These are phyloP conservation scores for Psilocybe cubensis DNA, from an alignment of 768 basidiomycete species.

Conservation along the genomic window DNA sequence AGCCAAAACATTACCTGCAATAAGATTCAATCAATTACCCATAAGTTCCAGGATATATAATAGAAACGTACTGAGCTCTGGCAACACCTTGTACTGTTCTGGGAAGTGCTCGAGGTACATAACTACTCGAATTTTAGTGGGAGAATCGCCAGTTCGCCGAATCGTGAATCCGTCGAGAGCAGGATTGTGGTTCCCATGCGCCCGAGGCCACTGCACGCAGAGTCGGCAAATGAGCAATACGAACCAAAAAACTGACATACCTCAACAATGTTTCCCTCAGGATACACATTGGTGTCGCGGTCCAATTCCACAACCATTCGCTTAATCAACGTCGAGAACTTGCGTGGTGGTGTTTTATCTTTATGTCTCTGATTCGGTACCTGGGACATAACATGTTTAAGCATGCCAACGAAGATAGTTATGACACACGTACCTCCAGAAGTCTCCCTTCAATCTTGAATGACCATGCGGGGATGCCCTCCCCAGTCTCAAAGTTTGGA, in stretches of 20 bases:
- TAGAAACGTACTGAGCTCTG: conserved; percentile 65
- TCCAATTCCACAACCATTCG: conserved; percentile 87
- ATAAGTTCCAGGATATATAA: not conserved
- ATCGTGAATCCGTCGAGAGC: conserved; percentile 87
- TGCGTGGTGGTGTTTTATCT: conserved; percentile 65
- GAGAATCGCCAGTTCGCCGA: conserved; percentile 76
- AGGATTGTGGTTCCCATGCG: conserved; percentile 57
- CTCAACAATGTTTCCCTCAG: conserved; percentile 90
- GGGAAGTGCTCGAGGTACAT: conserved; percentile 87
- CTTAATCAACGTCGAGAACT: conserved; percentile 87
- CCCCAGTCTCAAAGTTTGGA: conserved; percentile 76
- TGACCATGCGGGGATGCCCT: conserved; percentile 89
- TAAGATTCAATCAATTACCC: conserved; percentile 6
- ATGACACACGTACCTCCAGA: conserved; percentile 61
- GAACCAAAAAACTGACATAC: conserved; percentile 40
- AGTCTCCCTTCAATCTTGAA: conserved; percentile 88
- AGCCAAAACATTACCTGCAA: conserved; percentile 63
- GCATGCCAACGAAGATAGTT: not conserved
- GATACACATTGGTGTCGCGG: conserved; percentile 77
- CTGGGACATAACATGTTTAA: conserved; percentile 32
- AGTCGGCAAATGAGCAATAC: not conserved
- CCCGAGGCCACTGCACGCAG: conserved; percentile 61
- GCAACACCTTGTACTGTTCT: conserved; percentile 79
- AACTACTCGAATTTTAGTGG: conserved; percentile 81
- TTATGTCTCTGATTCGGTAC: conserved; percentile 62